Percentiles rank a stretch among this genome's conserved stretches.
phyloP scores from a whole-genome alignment of 495 filamentous ascomycete species.

The Extremus antarcticus region DNA sequence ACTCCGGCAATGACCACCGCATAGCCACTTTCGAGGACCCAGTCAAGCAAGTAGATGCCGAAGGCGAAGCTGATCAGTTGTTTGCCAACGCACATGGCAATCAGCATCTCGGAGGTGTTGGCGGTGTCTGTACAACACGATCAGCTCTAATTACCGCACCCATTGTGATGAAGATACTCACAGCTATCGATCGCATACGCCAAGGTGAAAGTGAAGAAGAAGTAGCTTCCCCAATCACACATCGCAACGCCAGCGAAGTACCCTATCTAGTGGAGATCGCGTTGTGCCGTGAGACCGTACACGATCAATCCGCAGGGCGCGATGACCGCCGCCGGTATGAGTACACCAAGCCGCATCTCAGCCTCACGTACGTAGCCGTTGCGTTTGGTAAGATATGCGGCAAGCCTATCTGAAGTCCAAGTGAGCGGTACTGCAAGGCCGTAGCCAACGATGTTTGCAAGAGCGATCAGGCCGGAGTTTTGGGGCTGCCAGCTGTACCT shows the following conservation, averaged over 20 bases:
- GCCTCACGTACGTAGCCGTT: slow-evolving; percentile 18
- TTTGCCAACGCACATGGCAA: slow-evolving; percentile 59
- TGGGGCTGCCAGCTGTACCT: slow-evolving; percentile 13
- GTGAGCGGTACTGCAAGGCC: slow-evolving; percentile 17
- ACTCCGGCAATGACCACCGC: slow-evolving; percentile 48
- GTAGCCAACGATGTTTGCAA: slow-evolving; percentile 19
- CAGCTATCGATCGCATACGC: slow-evolving; percentile 19
- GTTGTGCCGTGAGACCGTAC: slow-evolving; percentile 18
- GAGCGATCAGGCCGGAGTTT: slow-evolving; percentile 18
- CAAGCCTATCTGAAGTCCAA: slow-evolving; percentile 15
- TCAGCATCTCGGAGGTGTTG: slow-evolving; percentile 48
- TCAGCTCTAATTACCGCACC: no score
- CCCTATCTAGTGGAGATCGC: slow-evolving; percentile 17
- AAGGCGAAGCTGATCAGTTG: slow-evolving; percentile 53
- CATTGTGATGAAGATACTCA: no score
- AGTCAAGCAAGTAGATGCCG: slow-evolving; percentile 46
- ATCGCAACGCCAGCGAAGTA: slow-evolving; percentile 23
- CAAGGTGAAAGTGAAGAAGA: slow-evolving; percentile 22
- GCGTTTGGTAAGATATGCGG: slow-evolving; percentile 16
- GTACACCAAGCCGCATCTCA: slow-evolving; percentile 20
- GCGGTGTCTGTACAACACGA: slow-evolving; percentile 27
- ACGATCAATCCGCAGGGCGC: slow-evolving; percentile 18
- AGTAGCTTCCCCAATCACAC: slow-evolving; percentile 18
- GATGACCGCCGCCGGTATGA: slow-evolving; percentile 18
- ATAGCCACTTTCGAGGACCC: slow-evolving; percentile 47